These are phyloP conservation scores for Xylaria digitata DNA, from an alignment of 2,329 filamentous ascomycete species.

Conservation along the genomic window DNA sequence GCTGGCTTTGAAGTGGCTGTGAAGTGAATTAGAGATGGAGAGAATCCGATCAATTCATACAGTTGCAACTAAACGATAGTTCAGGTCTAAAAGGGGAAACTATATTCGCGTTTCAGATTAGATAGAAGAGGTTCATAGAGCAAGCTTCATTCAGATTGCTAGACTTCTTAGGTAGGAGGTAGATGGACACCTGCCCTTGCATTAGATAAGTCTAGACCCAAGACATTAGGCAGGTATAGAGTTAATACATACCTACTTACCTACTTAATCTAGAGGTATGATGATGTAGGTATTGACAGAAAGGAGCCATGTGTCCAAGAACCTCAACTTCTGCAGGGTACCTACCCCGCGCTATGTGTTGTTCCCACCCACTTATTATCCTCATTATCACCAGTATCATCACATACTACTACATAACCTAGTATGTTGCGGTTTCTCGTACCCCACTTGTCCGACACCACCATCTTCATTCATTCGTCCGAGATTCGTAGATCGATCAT, in stretches of 20 bases:
- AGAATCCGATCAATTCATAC: too few species aligned
- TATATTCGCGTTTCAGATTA: slow-evolving; percentile 11
- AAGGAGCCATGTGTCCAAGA: not conserved
- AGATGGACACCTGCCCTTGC: not conserved
- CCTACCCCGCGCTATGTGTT: slow-evolving; percentile 30
- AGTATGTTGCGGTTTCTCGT: too few species aligned
- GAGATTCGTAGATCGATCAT: not conserved
- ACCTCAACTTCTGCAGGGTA: not conserved
- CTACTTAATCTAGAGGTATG: too few species aligned
- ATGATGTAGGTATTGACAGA: not conserved
- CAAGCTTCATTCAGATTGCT: slow-evolving; percentile 2
- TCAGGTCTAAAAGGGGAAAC: not conserved
- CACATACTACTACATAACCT: not conserved
- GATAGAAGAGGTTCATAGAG: not conserved
- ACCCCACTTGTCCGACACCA: not conserved
- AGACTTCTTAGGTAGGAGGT: not conserved
- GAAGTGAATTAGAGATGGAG: too few species aligned
- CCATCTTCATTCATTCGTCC: not conserved
- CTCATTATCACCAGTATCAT: not conserved
- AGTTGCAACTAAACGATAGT: not conserved
- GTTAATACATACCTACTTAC: too few species aligned
- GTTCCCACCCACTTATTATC: slow-evolving; percentile 21
- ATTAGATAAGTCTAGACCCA: not conserved
- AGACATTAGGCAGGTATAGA: too few species aligned
- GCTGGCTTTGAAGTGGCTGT: too few species aligned